phyloP scores from a whole-genome alignment of 2,329 filamentous ascomycete species.

The Akanthomyces dipterigenus region DNA sequence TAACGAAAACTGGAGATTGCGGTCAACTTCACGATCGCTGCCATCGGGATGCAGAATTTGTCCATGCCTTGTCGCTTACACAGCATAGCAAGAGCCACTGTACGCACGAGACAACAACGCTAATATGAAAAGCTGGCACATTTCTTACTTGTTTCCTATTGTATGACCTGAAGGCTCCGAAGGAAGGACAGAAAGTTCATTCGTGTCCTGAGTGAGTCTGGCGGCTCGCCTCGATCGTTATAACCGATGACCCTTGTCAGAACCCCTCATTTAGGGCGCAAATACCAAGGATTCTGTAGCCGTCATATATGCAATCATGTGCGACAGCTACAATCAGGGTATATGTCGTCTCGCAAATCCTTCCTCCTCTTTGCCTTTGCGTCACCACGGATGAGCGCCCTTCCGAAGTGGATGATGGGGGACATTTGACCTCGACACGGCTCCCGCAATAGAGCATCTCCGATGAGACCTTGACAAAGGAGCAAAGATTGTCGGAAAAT shows the following conservation, averaged over 20 bases:
- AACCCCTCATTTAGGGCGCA: background rate
- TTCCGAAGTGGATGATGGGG: background rate
- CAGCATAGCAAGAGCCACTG: background rate
- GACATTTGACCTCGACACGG: background rate
- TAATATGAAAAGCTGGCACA: too few species aligned
- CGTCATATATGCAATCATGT: background rate
- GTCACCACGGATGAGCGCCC: background rate
- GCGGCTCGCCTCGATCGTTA: background rate
- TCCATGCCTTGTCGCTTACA: background rate
- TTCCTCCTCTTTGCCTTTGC: background rate
- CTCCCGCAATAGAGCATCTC: background rate
- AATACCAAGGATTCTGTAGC: background rate
- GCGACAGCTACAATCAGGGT: background rate
- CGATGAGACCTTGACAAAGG: background rate
- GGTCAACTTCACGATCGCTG: background rate
- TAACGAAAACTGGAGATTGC: background rate
- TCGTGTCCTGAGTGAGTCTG: background rate
- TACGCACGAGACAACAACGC: background rate
- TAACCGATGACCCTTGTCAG: background rate
- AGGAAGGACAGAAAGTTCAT: background rate
- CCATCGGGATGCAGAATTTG: background rate
- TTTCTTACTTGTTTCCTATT: too few species aligned
- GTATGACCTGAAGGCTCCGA: too few species aligned
- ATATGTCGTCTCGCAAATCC: background rate
- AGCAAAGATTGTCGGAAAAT: background rate